phyloP scores from a whole-genome alignment of 2,329 filamentous ascomycete genomes.

The Didymosphaeria variabile region DNA sequence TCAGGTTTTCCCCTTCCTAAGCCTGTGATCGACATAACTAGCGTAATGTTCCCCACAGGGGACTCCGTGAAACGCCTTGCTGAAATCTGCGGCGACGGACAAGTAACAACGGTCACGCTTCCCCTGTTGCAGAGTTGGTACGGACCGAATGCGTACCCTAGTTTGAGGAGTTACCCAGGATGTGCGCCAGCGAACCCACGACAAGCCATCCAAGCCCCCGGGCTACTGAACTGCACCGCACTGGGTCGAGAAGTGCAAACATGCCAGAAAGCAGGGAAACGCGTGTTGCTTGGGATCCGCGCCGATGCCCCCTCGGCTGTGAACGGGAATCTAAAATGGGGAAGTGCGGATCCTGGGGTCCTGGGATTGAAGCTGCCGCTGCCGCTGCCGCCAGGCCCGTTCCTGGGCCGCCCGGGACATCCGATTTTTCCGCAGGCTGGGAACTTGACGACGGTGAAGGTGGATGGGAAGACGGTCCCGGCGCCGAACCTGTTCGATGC shows the following conservation, averaged over 20 bases:
- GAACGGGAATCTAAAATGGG: slow-evolving; percentile 27
- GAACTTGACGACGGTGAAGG: slow-evolving; percentile 3
- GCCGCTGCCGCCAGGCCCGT: slow-evolving; percentile 2
- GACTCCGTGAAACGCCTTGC: slow-evolving; percentile 28
- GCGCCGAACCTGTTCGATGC: slow-evolving; percentile 30
- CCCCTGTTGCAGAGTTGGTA: slow-evolving; percentile 47
- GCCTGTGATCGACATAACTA: slow-evolving; percentile 19
- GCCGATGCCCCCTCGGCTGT: slow-evolving; percentile 33
- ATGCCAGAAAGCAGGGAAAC: slow-evolving; percentile 53
- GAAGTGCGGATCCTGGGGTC: slow-evolving; percentile 18
- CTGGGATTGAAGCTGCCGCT: slow-evolving; percentile 2
- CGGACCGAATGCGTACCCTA: slow-evolving; percentile 42
- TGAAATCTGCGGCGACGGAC: slow-evolving; percentile 44
- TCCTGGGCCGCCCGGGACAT: slow-evolving; percentile 4
- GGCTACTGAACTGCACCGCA: slow-evolving; percentile 49
- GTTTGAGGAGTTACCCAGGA: slow-evolving; percentile 44
- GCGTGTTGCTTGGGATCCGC: slow-evolving; percentile 52
- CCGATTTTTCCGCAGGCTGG: background rate
- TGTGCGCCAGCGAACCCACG: slow-evolving; percentile 40
- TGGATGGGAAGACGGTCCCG: background rate
- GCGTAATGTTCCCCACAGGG: slow-evolving; percentile 15
- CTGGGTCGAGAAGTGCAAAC: slow-evolving; percentile 44
- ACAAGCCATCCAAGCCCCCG: slow-evolving; percentile 48
- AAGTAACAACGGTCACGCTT: slow-evolving; percentile 51
- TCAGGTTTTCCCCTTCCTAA: slow-evolving; percentile 14